Conservation (phyloP, 2,329 filamentous ascomycete genomes). For the Pyrenophora seminiperda region DNA sequence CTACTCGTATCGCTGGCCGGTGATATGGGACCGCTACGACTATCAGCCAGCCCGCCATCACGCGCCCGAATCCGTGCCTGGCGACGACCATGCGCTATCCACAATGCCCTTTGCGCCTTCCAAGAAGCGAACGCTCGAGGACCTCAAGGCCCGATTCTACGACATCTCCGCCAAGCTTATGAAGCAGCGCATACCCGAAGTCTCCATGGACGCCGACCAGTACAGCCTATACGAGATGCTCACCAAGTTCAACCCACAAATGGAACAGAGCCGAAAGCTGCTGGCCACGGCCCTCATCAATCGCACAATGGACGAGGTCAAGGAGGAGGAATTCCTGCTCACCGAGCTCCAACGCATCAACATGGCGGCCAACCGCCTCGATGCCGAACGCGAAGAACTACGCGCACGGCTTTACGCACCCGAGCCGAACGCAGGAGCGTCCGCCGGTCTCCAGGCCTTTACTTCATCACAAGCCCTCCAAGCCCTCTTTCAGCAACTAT, state of each 20-base stretch:
- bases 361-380: slow-evolving; percentile 81
- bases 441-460: slow-evolving; percentile 60
- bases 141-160: slow-evolving; percentile 91
- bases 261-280: slow-evolving; percentile 80
- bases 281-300: slow-evolving; percentile 80
- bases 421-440: slow-evolving; percentile 55
- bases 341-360: slow-evolving; percentile 92
- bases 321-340: slow-evolving; percentile 87
- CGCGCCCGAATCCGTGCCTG: slow-evolving; percentile 26
- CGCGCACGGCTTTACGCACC: slow-evolving; percentile 88
- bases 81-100: slow-evolving; percentile 35
- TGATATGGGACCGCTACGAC: slow-evolving; percentile 93
- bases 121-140: slow-evolving; percentile 75
- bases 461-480: slow-evolving; percentile 81
- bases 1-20: slow-evolving; percentile 85
- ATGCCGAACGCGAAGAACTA: slow-evolving; percentile 84
- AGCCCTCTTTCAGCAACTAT: slow-evolving; percentile 78
- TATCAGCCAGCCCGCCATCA: slow-evolving; percentile 56
- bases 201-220: slow-evolving; percentile 79
- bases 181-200: slow-evolving; percentile 48
- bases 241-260: slow-evolving; percentile 79
- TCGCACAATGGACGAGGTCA: slow-evolving; percentile 82
- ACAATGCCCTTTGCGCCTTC: slow-evolving; percentile 49
- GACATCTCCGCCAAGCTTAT: slow-evolving; percentile 67
- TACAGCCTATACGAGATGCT: slow-evolving; percentile 84